Evolutionary conservation across 2,329 filamentous ascomycete species (phyloP).

Genomic region (Trichoderma polysporum): DNA sequence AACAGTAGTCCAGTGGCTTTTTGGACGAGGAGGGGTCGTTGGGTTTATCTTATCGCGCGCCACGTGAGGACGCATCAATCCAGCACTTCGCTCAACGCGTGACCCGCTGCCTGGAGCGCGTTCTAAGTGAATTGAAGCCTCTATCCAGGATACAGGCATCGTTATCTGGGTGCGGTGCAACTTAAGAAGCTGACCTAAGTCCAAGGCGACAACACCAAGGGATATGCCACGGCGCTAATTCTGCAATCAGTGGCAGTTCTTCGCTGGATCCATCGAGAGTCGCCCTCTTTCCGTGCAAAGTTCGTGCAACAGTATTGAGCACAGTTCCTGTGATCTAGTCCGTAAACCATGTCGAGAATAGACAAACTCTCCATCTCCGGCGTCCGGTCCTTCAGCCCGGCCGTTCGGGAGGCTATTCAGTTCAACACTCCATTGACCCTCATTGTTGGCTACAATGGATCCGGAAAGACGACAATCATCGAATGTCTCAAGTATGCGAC

Average conservation of each 20-base stretch:
- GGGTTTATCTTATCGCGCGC: slow-evolving; percentile 21
- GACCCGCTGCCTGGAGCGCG: slow-evolving; percentile 21
- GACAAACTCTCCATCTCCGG: slow-evolving; percentile 86
- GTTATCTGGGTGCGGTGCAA: neutral
- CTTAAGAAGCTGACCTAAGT: neutral
- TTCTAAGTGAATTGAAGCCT: neutral
- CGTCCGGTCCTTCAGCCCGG: slow-evolving; percentile 80
- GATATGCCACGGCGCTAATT: neutral
- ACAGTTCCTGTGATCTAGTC: slow-evolving; percentile 23
- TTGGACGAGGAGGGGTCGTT: neutral
- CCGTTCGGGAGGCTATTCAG: slow-evolving; percentile 71
- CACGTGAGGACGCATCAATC: slow-evolving; percentile 28
- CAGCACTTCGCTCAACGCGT: slow-evolving; percentile 23
- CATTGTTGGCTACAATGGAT: slow-evolving; percentile 96
- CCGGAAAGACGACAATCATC: slow-evolving; percentile 98
- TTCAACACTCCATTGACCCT: slow-evolving; percentile 91
- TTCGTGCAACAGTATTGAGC: neutral
- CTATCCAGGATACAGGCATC: neutral
- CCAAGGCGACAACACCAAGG: neutral
- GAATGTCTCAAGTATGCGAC: slow-evolving; percentile 98
- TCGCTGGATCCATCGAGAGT: neutral
- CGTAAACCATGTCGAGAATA: slow-evolving; percentile 67
- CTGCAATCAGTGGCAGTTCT: neutral
- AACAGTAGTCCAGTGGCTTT: too few relatives aligned
- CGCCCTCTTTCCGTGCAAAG: neutral